phyloP scores from a whole-genome alignment of 176 grass and related monocot species.

The Carex myosuroides region DNA sequence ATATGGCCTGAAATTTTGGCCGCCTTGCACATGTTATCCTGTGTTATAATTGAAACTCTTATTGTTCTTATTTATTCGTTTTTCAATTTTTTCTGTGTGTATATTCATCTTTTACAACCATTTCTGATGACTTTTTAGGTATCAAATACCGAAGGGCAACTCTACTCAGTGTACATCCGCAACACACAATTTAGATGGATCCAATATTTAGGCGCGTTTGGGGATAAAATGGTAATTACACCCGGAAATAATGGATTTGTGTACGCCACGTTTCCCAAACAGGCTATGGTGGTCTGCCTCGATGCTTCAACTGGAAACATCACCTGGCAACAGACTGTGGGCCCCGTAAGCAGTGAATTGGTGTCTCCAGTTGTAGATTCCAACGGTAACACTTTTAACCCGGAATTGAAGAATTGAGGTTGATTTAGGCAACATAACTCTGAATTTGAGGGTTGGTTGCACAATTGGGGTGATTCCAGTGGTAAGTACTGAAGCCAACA shows the following conservation, averaged over 20 bases:
- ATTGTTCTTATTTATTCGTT: not conserved
- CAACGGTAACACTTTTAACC: conserved; percentile 34
- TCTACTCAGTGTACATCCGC: conserved; percentile 73
- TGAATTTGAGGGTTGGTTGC: not conserved
- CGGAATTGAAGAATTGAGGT: not conserved
- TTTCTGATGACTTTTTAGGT: conserved; percentile 35
- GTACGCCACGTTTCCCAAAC: conserved; percentile 46
- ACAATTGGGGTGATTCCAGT: not conserved
- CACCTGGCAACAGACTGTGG: conserved; percentile 53
- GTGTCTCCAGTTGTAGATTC: conserved; percentile 49
- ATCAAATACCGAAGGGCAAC: conserved; percentile 57
- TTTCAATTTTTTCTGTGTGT: not conserved
- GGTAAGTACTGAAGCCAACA: not conserved
- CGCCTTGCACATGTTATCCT: not conserved
- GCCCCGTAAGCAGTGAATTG: conserved; percentile 52
- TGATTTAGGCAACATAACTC: not conserved
- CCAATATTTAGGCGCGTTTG: conserved; percentile 53
- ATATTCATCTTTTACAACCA: not conserved
- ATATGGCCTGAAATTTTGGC: not conserved
- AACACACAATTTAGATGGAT: conserved; percentile 57
- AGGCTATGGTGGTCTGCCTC: conserved; percentile 49
- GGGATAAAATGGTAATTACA: conserved; percentile 42
- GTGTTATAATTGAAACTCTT: not conserved
- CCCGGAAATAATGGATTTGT: conserved; percentile 51
- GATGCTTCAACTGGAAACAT: conserved; percentile 68